These are phyloP conservation scores for Pichia cabralensis DNA, from an alignment of 805 yeast species.

Conservation along the genomic window DNA sequence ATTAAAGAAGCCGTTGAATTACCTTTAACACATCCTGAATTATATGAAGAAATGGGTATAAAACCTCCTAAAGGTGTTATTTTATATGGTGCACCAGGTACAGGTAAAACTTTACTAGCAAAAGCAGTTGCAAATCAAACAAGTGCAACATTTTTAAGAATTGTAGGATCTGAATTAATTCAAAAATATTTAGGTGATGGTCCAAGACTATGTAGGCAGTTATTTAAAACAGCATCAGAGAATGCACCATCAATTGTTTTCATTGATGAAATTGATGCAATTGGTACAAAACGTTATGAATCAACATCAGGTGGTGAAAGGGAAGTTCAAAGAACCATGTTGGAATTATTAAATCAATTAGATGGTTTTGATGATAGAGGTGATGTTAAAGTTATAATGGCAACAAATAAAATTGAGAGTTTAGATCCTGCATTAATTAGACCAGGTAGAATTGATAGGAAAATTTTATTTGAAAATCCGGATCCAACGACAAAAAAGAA, in stretches of 20 bases:
- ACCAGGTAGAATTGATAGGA: slow-evolving; percentile 96
- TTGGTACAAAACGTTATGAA: slow-evolving; percentile 96
- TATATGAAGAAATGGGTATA: slow-evolving; percentile 97
- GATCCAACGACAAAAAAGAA: slow-evolving; percentile 88
- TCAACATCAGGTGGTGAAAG: slow-evolving; percentile 91
- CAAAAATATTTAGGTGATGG: slow-evolving; percentile 98
- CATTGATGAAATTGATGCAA: slow-evolving; percentile 97
- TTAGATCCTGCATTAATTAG: slow-evolving; percentile 93
- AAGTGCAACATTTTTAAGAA: slow-evolving; percentile 88
- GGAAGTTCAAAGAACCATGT: slow-evolving; percentile 96
- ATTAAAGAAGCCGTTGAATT: slow-evolving; percentile 95
- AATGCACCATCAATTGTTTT: slow-evolving; percentile 98
- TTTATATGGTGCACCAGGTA: slow-evolving; percentile 95
- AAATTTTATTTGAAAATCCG: slow-evolving; percentile 92
- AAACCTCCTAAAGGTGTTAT: slow-evolving; percentile 98
- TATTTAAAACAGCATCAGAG: slow-evolving; percentile 93
- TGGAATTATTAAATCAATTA: slow-evolving; percentile 87
- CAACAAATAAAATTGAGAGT: slow-evolving; percentile 89
- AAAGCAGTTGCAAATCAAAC: slow-evolving; percentile 99
- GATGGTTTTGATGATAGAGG: slow-evolving; percentile 98
- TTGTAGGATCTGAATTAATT: slow-evolving; percentile 94
- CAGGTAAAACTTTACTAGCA: slow-evolving; percentile 91
- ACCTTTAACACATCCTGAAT: slow-evolving; percentile 92
- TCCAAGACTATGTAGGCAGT: slow-evolving; percentile 86
- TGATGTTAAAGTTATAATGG: slow-evolving; percentile 96